Percentiles rank a stretch among this genome's conserved stretches.
Conservation (phyloP, 176 grass and related monocot genomes). For the Oryza glumipatula region DNA sequence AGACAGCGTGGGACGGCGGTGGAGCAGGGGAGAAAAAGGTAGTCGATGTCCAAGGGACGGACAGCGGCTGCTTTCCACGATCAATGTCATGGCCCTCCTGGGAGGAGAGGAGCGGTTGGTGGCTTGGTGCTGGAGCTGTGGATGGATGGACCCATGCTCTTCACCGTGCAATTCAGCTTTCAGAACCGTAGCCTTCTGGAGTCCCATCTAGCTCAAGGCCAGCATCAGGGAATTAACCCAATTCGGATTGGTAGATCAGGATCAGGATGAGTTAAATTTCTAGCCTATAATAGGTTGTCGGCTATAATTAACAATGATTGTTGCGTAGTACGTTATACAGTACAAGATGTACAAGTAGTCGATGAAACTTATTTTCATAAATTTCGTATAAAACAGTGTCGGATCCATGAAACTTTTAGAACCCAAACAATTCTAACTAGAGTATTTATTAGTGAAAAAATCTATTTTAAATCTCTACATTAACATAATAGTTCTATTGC, state of each 20-base stretch:
- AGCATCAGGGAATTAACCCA: background rate
- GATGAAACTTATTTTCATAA: background rate
- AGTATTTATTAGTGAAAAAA: too few relatives aligned
- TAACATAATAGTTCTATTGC: too few relatives aligned
- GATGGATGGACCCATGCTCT: conserved; percentile 17
- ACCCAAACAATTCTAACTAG: too few relatives aligned
- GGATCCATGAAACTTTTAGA: too few relatives aligned
- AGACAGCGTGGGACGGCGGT: conserved; percentile 17
- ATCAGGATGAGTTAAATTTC: background rate
- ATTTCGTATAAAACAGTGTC: background rate
- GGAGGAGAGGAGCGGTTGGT: background rate
- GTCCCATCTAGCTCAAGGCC: background rate
- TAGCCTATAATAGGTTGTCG: background rate
- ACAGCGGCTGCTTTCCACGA: conserved; percentile 21
- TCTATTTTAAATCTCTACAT: too few relatives aligned
- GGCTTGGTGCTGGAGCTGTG: background rate
- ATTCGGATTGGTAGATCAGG: background rate
- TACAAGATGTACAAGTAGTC: background rate
- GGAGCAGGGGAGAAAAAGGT: conserved; percentile 31
- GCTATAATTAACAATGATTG: background rate
- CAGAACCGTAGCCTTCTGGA: background rate
- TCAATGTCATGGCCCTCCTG: background rate
- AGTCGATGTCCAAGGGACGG: conserved; percentile 3
- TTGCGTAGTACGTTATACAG: background rate
- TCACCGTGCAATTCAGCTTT: background rate